Percentiles rank a stretch among this genome's conserved stretches.
These are phyloP conservation scores for Boletus reticuloceps DNA, from an alignment of 768 basidiomycete genomes.

Conservation along the genomic window DNA sequence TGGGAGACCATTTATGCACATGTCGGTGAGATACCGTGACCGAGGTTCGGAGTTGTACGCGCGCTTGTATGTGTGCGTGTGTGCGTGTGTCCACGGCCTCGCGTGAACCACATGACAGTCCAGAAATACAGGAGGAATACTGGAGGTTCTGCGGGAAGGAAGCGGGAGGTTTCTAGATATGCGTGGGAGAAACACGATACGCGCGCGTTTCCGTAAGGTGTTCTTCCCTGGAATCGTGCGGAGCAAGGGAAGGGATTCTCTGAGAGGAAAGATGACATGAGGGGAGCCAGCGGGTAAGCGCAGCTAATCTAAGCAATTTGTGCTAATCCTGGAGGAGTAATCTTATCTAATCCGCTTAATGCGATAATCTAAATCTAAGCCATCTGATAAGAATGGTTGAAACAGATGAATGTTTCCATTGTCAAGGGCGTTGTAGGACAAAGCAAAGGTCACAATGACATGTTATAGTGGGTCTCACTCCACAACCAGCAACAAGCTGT, in stretches of 20 bases:
- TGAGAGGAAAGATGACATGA: conserved; percentile 13
- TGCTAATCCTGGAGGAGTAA: conserved; percentile 6
- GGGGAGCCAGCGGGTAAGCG: conserved; percentile 1
- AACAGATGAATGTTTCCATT: not conserved
- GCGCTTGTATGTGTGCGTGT: not conserved
- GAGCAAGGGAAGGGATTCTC: conserved; percentile 17
- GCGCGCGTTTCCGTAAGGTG: conserved; percentile 5
- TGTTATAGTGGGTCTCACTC: too few species aligned
- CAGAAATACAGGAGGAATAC: conserved; percentile 1
- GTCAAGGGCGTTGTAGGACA: too few species aligned
- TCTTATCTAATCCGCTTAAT: conserved; percentile 18
- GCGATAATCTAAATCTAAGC: conserved; percentile 13
- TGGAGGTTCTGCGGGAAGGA: not conserved
- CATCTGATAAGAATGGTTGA: not conserved
- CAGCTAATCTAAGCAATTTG: conserved; percentile 13
- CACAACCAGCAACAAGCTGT: too few species aligned
- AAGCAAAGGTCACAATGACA: too few species aligned
- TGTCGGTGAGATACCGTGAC: conserved; percentile 1
- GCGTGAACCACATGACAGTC: conserved; percentile 3
- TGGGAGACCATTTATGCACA: not conserved
- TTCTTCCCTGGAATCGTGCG: conserved; percentile 7
- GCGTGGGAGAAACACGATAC: not conserved
- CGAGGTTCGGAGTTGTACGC: conserved; percentile 2
- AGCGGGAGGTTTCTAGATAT: not conserved
- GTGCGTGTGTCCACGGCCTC: conserved; percentile 1